A percentile compares a stretch with the other conserved stretches of the same genome.
phyloP scores from a whole-genome alignment of 176 grass and related monocot species.

The Musa schizocarpa region DNA sequence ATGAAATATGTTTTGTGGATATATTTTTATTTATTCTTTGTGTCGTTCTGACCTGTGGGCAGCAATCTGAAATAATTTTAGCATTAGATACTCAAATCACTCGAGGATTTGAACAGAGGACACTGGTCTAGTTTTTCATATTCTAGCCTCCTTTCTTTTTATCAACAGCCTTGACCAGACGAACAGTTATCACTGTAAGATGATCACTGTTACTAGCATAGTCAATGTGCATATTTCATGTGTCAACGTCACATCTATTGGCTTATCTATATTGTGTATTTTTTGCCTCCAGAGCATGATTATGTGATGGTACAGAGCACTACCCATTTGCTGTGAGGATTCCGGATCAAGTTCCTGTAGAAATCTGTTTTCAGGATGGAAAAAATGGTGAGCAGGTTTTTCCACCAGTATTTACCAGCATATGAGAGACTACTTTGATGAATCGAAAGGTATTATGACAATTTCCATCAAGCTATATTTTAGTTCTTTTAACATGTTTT shows the following conservation, averaged over 20 bases:
- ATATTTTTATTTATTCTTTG: constrained; percentile 5
- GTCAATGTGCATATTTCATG: constrained; percentile 9
- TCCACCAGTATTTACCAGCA: too few species aligned
- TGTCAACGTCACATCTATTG: not conserved
- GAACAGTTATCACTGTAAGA: not conserved
- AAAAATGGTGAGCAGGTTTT: not conserved
- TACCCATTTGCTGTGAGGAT: not conserved
- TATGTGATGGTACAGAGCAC: constrained; percentile 5
- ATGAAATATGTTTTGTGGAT: constrained; percentile 10
- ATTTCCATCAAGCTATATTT: too few species aligned
- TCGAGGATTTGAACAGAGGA: constrained; percentile 12
- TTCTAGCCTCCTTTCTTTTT: constrained; percentile 10
- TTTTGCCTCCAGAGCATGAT: constrained; percentile 12
- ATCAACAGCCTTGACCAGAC: not conserved
- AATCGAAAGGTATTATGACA: too few species aligned
- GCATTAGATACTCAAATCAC: constrained; percentile 32
- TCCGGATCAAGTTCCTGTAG: not conserved
- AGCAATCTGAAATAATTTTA: constrained; percentile 39
- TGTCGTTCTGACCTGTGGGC: constrained; percentile 15
- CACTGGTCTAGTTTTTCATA: constrained; percentile 23
- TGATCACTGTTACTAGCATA: constrained; percentile 5
- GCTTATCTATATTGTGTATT: not conserved
- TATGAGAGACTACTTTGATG: too few species aligned
- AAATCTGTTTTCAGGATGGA: not conserved
- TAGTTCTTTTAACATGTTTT: too few species aligned